Percentiles rank a stretch among this genome's conserved stretches.
phyloP scores from a whole-genome alignment of 2,329 filamentous ascomycete genomes.

The Thielaviopsis musarum region DNA sequence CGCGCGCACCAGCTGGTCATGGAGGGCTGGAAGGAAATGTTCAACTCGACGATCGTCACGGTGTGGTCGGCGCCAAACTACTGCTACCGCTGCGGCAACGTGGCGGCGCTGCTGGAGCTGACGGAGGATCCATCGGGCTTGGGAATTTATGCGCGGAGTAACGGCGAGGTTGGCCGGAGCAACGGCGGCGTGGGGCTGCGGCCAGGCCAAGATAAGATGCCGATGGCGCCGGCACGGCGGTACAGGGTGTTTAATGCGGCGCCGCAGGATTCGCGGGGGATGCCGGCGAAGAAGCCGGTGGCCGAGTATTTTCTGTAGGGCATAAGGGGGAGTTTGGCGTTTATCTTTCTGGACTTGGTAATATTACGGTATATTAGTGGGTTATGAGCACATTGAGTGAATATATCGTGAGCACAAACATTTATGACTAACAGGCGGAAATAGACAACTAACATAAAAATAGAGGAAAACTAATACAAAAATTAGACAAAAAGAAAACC shows the following conservation, averaged over 20 bases:
- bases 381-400: neutral
- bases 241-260: constrained; percentile 95
- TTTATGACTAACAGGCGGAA: too few species aligned
- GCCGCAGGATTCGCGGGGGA: constrained; percentile 85
- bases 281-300: constrained; percentile 97
- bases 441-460: too few species aligned
- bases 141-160: constrained; percentile 51
- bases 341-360: neutral
- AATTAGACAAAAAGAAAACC: neutral
- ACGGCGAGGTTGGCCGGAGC: constrained; percentile 49
- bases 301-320: constrained; percentile 79
- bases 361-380: neutral
- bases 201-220: constrained; percentile 27
- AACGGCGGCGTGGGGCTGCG: constrained; percentile 30
- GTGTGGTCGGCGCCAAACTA: constrained; percentile 99
- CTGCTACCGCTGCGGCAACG: constrained; percentile 90
- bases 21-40: constrained; percentile 99
- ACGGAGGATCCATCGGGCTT: constrained; percentile 70
- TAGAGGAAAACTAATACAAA: neutral
- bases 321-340: neutral
- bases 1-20: constrained; percentile 95
- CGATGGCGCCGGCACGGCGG: constrained; percentile 57
- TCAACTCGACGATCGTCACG: constrained; percentile 85
- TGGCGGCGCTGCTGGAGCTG: constrained; percentile 85
- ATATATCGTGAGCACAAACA: too few species aligned